Base-by-base conservation (phyloP, 352 stramenopile species). In the Phytophthora sansomeana region DNA sequence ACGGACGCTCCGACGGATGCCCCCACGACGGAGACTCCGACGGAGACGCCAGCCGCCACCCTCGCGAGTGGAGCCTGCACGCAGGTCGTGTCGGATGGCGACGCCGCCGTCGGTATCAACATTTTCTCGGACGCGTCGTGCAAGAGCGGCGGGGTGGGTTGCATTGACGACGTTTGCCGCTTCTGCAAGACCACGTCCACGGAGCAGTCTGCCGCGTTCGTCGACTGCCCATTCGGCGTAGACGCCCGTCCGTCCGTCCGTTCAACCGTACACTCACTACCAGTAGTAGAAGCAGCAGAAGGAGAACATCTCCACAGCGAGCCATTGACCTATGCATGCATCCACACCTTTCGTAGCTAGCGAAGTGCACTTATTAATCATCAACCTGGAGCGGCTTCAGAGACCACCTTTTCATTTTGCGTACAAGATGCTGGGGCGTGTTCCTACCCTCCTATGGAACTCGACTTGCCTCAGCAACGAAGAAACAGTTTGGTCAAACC, bases 91-190 rank as follows among this genome's bases (percentile, higher is more conserved):
- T 60, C 64, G 36, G 52, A 60, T 5, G 72, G 72, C 3, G 72
- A 80, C 28, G 65, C 54, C 13, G 46, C 53, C 1, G 58, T 67
- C 29, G 72, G 72, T 19, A 69, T 79, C 24, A 55, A 63, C 17
- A 70, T 79, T 46, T 46, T 72, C 28, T 59, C 61, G 10, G 71
- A 79, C n/a, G 21, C 58, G 8, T 67, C 50, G 13, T 79, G 71
- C 32, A 38, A 43, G 17, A 61, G n/a, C n/a, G 55, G 44, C 11
- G 71, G 67, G 9, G 56, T 46, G n/a, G 63, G 63, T 5, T 71
- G 63, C 36, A 71, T 71, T 24, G 60, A 69, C 39, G 24, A 52
- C 29, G 38, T 64, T 13, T 71, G 63, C 49, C 63, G 63, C 5
- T 71, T 71, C 54, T 71, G 63, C 55, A 78, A 76, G 43, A n/a